Evolutionary conservation across 805 yeast species (phyloP).

Genomic region (Starmerella bombicola): DNA sequence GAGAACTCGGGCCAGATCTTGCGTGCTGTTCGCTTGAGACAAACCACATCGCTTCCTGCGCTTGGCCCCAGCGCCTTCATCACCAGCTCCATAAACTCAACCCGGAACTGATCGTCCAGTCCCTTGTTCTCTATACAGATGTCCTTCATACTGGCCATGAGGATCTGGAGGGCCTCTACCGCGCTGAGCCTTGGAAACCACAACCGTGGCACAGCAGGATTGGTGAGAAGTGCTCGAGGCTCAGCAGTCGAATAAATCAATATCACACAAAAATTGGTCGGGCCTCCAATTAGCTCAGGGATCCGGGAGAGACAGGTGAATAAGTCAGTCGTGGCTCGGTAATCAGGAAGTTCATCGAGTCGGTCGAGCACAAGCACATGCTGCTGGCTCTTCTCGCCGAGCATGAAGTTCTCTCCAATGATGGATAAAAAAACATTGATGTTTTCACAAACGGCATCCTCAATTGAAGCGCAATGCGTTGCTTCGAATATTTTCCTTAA

Average conservation of each 20-base stretch:
- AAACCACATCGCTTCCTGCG: slow-evolving; percentile 35
- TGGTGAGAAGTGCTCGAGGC: slow-evolving; percentile 33
- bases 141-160: slow-evolving; percentile 15
- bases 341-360: slow-evolving; percentile 38
- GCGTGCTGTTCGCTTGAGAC: slow-evolving; percentile 21
- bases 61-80: slow-evolving; percentile 36
- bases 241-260: slow-evolving; percentile 36
- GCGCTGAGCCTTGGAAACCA: slow-evolving; percentile 34
- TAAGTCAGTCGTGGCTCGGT: slow-evolving; percentile 29
- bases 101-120: slow-evolving; percentile 29
- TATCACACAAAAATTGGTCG: slow-evolving; percentile 32
- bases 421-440: slow-evolving; percentile 34
- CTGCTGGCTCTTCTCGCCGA: slow-evolving; percentile 27
- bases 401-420: slow-evolving; percentile 29
- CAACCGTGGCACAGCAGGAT: slow-evolving; percentile 34
- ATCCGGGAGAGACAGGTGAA: slow-evolving; percentile 34
- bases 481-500: slow-evolving; percentile 29
- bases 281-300: slow-evolving; percentile 31
- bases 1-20: slow-evolving; percentile 28
- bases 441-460: slow-evolving; percentile 31
- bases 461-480: slow-evolving; percentile 24
- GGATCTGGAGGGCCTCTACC: slow-evolving; percentile 30
- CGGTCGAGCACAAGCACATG: slow-evolving; percentile 42
- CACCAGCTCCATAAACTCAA: slow-evolving; percentile 33
- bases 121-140: not conserved